A percentile compares a stretch with the other conserved stretches of the same genome.
phyloP scores from a whole-genome alignment of 2,329 filamentous ascomycete species.

The Fusarium sp. region DNA sequence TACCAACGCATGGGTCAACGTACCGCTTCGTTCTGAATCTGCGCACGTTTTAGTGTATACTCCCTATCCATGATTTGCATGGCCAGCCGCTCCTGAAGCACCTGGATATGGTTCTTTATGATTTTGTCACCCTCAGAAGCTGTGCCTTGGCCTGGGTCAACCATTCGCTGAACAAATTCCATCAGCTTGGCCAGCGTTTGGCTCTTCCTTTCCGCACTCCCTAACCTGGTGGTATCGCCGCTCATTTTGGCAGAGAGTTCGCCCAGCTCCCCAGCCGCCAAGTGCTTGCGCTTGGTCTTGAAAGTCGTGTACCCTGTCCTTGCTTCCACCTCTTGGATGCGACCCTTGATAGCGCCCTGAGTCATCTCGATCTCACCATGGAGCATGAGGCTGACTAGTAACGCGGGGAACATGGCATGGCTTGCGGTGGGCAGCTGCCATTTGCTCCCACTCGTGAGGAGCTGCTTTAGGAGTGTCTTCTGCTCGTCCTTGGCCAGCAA shows the following conservation, averaged over 20 bases:
- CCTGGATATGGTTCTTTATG: constrained; percentile 47
- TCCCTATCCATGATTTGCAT: constrained; percentile 57
- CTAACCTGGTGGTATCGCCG: constrained; percentile 55
- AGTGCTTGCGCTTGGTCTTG: constrained; percentile 46
- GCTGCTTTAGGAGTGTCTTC: constrained; percentile 39
- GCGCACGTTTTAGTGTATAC: constrained; percentile 55
- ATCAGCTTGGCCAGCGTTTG: constrained; percentile 54
- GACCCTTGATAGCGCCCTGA: constrained; percentile 51
- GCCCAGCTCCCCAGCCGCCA: constrained; percentile 50
- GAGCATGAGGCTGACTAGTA: constrained; percentile 54
- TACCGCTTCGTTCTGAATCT: constrained; percentile 59
- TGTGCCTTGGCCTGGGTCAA: not conserved
- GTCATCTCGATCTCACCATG: constrained; percentile 53
- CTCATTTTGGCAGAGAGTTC: constrained; percentile 54
- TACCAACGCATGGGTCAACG: constrained; percentile 20
- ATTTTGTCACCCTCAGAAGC: constrained; percentile 33
- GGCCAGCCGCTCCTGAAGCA: constrained; percentile 52
- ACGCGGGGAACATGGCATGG: constrained; percentile 56
- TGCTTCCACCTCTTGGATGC: constrained; percentile 54
- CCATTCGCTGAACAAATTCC: constrained; percentile 47
- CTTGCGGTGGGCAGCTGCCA: constrained; percentile 50
- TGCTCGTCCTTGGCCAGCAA: constrained; percentile 51
- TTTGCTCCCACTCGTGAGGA: constrained; percentile 43
- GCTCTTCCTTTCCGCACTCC: constrained; percentile 57
- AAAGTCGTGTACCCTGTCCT: constrained; percentile 56